phyloP scores from a whole-genome alignment of 495 filamentous ascomycete genomes.

The Tetracladium setigerum region DNA sequence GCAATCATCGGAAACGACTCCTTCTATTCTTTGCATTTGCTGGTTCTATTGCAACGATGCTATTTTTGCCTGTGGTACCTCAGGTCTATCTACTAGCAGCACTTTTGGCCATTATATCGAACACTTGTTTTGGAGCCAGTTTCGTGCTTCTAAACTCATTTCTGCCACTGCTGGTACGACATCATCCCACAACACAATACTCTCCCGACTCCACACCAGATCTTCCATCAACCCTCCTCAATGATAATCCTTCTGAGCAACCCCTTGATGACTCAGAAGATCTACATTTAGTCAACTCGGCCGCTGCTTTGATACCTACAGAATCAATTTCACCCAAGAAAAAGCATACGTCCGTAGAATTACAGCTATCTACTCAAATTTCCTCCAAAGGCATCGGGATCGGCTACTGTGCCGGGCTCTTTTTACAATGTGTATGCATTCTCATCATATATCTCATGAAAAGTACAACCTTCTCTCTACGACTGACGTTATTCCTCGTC shows the following conservation, averaged over 20 bases:
- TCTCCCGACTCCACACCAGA: slow-evolving; percentile 27
- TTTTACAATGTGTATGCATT: slow-evolving; percentile 72
- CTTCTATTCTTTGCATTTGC: slow-evolving; percentile 75
- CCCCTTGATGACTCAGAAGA: slow-evolving; percentile 17
- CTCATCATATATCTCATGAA: slow-evolving; percentile 57
- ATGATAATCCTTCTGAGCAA: slow-evolving; percentile 21
- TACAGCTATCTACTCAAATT: slow-evolving; percentile 73
- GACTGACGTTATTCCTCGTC: slow-evolving; percentile 77
- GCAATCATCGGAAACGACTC: slow-evolving; percentile 82
- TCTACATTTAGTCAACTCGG: slow-evolving; percentile 30
- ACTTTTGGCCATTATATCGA: slow-evolving; percentile 78
- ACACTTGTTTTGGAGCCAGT: slow-evolving; percentile 81
- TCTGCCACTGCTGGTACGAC: slow-evolving; percentile 69
- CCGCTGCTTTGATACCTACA: slow-evolving; percentile 33
- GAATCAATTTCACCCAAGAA: slow-evolving; percentile 2
- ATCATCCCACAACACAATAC: slow-evolving; percentile 52
- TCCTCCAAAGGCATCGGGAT: slow-evolving; percentile 87
- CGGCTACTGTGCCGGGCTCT: slow-evolving; percentile 77
- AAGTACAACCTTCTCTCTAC: slow-evolving; percentile 70
- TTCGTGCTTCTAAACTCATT: slow-evolving; percentile 84
- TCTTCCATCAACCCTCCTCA: slow-evolving; percentile 6
- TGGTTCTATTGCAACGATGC: slow-evolving; percentile 78
- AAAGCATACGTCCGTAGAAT: slow-evolving; percentile 49
- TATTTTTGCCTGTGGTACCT: slow-evolving; percentile 72
- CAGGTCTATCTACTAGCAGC: slow-evolving; percentile 72